Base-by-base conservation (phyloP, 805 yeast species). In the Priceomyces carsonii region DNA sequence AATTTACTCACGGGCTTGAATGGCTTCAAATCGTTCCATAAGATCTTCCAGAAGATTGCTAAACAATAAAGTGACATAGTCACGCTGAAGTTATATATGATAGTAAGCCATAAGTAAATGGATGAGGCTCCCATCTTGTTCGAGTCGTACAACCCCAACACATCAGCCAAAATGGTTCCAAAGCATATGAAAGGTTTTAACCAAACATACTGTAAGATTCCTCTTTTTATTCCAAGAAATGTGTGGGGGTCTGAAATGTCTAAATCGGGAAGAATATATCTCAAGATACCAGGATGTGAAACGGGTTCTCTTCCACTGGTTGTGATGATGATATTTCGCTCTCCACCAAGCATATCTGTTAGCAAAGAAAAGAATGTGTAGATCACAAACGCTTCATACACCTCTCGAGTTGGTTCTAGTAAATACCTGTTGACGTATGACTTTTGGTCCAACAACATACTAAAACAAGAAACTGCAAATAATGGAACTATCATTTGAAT, bases 341-440 rank as follows among this genome's bases (percentile, higher is more conserved):
- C 99, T 12, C 99, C 99, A 0, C 97, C 98, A 7, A 93, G 69
- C 66, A 88, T 75, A 43, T 81, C 77, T 0, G 95, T 88, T 36
- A 93, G 66, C 18, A 89, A 69, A 20, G 91, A 75, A 66, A 86
- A 91, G 57, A 93, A 93, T 2, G 96, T 88, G 59, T 93, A 93
- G 21, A 93, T 85, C 21, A 90, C 96, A 61, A 93, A 87, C 0
- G 98, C 97, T 59, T 93, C 99, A 59, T 93, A 93, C 1, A 91
- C 77, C 55, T 93, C 99, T 29, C 93, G 69, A 0, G 85, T 50
- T 0, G 96, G 95, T 47, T 85, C 93, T 9, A 69, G 44, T 3
- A 88, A 47, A 38, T 68, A 66, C 36, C 57, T 63, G 32, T 71
- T 78, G 19, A 65, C 42, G 4, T 47, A 46, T n/a, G 69, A 51